Base-by-base conservation (phyloP, 1,139 yeast genomes). In the Kluyveromyces sp. region DNA sequence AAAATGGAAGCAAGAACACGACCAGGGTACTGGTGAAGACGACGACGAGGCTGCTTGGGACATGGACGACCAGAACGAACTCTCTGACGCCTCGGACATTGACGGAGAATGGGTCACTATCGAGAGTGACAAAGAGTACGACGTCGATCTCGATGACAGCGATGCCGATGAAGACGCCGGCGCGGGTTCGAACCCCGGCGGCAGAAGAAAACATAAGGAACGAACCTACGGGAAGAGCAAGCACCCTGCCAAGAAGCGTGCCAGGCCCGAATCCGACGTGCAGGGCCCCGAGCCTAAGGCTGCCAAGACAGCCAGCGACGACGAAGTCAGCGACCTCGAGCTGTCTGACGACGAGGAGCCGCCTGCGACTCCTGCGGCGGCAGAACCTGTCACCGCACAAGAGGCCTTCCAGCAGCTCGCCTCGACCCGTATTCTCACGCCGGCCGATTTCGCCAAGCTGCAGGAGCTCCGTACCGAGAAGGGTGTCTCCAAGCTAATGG, bases 361-460 rank as follows among this genome's bases (percentile, higher is more conserved):
- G n/a, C n/a, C n/a, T n/a, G n/a, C n/a, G n/a, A n/a, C n/a, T n/a
- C n/a, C n/a, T n/a, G 42, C 46, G 33, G 50, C 56, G 11, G 46
- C 45, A 33, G 47, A 22, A n/a, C 26, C 37, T 19, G 36, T 38
- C 45, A 33, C 38, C 29, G 30, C 70, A 3, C 71, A 65, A 40
- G 66, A 67, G 41, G 82, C 82, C 1, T 73, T 82, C 65, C 69
- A 71, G 49, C 81, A 81, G 44, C 61, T 88, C 36, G 80, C 94
- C 34, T 71, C 89, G 2, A 70, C 81, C 15, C 77, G 87, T 53
- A 84, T 92, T 49, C 74, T 92, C 54, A 92, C 98, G 0, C 98
- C 98, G 19, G 97, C 97, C 0, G 98, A 92, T 70, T 92, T 89
- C 63, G 95, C 95, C 53, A 89, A 89, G 66, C 73, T 92, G 54